phyloP scores from a whole-genome alignment of 352 stramenopile genomes.

The Pythium myriotylum region DNA sequence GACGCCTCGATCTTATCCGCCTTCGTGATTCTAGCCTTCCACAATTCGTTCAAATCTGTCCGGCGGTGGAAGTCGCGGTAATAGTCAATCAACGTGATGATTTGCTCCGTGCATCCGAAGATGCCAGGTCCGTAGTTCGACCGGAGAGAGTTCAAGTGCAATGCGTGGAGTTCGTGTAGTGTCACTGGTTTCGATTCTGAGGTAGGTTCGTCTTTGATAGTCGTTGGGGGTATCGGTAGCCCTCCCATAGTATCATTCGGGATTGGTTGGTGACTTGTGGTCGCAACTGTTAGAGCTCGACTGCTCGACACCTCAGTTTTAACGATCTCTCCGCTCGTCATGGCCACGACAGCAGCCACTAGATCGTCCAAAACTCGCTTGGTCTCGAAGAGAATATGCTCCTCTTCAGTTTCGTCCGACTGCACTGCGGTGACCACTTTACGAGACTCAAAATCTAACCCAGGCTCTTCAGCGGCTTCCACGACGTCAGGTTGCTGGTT shows the following conservation, averaged over 20 bases:
- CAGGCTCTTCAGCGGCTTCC: too few relatives aligned
- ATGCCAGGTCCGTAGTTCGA: conserved; percentile 66
- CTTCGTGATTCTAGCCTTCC: conserved; percentile 70
- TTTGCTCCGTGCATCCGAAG: conserved; percentile 67
- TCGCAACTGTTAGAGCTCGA: too few relatives aligned
- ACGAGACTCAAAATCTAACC: too few relatives aligned
- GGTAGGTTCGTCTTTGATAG: not conserved
- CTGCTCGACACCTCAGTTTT: too few relatives aligned
- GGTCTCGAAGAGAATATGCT: not conserved
- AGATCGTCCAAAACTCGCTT: not conserved
- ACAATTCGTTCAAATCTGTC: conserved; percentile 68
- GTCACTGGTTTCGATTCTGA: not conserved
- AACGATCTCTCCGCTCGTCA: too few relatives aligned
- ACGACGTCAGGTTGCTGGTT: too few relatives aligned
- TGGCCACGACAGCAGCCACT: not conserved
- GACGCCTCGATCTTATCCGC: conserved; percentile 76
- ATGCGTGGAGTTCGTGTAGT: conserved; percentile 21
- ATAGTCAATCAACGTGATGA: conserved; percentile 82
- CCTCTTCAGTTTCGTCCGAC: not conserved
- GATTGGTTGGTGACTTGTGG: too few relatives aligned
- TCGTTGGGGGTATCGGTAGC: too few relatives aligned
- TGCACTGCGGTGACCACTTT: not conserved
- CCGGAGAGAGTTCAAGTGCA: conserved; percentile 43
- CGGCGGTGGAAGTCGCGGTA: conserved; percentile 80
- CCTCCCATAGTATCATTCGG: too few relatives aligned